Base-by-base conservation (phyloP, 1,284 basidiomycete genomes). In the Porphyrellus sp. region DNA sequence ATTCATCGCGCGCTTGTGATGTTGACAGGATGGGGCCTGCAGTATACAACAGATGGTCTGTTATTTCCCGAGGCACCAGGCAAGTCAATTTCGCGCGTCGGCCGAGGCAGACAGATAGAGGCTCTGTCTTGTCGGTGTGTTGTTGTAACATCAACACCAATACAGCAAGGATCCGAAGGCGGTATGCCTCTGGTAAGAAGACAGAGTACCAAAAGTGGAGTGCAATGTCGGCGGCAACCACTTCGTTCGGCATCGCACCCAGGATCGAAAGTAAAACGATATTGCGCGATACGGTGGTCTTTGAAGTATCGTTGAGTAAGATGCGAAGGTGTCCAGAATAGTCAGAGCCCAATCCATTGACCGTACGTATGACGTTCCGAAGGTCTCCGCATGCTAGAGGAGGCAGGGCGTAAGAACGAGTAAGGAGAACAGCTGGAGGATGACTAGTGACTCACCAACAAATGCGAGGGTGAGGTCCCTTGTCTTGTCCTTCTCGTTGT, bases 191-290 rank as follows among this genome's bases (percentile, higher is more conserved):
- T 28, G 74, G 74, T 25, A 77, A 51, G 52, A 71, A 73, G 2
- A 62, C 60, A 12, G 76, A 77, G 46, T 73, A 74, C 72, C 74
- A 77, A 39, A 72, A 68, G 51, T 77, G 77, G 21, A 78, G 67
- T 16, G 74, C 75, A 3, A 72, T 57, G 43, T 78, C 75, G 0
- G 68, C 71, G 2, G 72, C 74, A 5, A 60, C 49, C 8, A 27
- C 46, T 33, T 57, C 55, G 13, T 70, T 70, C 1, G 59, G 50
- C 41, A 67, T 58, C 25, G 56, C 60, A 16, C 70, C 69, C 3
- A 76, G 67, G 23, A 76, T 65, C 5, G 68, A 55, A 9, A 77
- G 67, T 16, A 77, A 46, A 1, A 74, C 41, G 7, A 75, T 52
- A 44, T 72, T 77, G 30, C 75, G 71, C 13, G 62, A 59, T 12